phyloP scores from a whole-genome alignment of 2,329 filamentous ascomycete genomes.

The Verticillium dahliae region DNA sequence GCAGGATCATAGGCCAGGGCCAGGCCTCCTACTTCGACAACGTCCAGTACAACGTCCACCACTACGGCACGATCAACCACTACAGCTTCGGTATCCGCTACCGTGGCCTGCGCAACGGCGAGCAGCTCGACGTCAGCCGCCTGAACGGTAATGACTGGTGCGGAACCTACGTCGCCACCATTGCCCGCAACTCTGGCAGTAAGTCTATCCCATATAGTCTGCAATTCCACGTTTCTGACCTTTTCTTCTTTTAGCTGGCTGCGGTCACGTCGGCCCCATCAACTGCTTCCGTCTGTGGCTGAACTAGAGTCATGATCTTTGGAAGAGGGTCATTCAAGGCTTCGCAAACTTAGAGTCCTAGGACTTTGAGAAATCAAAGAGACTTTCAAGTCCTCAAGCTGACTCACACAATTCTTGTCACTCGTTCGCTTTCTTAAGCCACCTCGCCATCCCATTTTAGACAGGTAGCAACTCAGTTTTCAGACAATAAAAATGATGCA shows the following conservation, averaged over 20 bases:
- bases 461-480: too few relatives aligned
- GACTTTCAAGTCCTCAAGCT: too few relatives aligned
- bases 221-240: background rate
- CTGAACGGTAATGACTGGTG: conserved; percentile 8
- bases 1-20: conserved; percentile 7
- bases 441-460: too few relatives aligned
- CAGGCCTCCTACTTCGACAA: conserved; percentile 12
- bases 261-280: background rate
- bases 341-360: too few relatives aligned
- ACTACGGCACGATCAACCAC: conserved; percentile 7
- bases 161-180: background rate
- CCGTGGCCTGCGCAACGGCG: conserved; percentile 11
- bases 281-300: background rate
- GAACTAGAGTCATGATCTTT: background rate
- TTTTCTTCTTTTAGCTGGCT: background rate
- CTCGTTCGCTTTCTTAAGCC: too few relatives aligned
- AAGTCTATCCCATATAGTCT: background rate
- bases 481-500: too few relatives aligned
- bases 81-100: conserved; percentile 13
- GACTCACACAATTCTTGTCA: too few relatives aligned
- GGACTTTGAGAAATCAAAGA: too few relatives aligned
- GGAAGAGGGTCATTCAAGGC: too few relatives aligned
- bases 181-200: background rate
- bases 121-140: conserved; percentile 14
- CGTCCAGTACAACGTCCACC: conserved; percentile 8